Evolutionary conservation across 2,329 filamentous ascomycete genomes (phyloP).

Genomic region (Cryoendolithus antarcticus): DNA sequence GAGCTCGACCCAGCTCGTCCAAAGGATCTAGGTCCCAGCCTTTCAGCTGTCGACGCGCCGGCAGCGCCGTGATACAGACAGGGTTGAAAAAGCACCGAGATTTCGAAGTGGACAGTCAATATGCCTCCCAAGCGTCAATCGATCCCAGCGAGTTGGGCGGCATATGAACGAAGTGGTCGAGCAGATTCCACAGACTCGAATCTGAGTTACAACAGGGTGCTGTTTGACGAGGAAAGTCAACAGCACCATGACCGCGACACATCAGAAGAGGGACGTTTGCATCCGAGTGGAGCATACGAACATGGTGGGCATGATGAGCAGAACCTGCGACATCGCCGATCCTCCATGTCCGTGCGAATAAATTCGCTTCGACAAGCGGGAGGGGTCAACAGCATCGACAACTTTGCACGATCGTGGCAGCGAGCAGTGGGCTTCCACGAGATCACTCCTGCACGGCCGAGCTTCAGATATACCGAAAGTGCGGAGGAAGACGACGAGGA

Average conservation of each 20-base stretch:
- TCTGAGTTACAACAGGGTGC: constrained; percentile 12
- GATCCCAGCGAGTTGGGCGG: constrained; percentile 33
- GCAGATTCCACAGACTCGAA: constrained; percentile 29
- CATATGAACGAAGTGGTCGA: constrained; percentile 31
- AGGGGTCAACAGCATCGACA: constrained; percentile 86
- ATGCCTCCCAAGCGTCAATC: constrained; percentile 19
- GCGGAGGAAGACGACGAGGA: constrained; percentile 40
- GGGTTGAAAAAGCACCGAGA: no score
- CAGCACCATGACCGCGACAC: constrained; percentile 11
- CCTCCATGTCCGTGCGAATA: constrained; percentile 39
- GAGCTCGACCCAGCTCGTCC: no score
- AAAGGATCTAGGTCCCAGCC: no score
- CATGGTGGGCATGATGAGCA: constrained; percentile 9
- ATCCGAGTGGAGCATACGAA: constrained; percentile 3
- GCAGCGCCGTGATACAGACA: no score
- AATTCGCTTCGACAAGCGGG: constrained; percentile 55
- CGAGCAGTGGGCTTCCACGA: constrained; percentile 80
- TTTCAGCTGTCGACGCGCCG: no score
- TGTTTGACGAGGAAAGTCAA: constrained; percentile 18
- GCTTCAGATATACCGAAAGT: constrained; percentile 47
- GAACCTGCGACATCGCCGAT: constrained; percentile 28
- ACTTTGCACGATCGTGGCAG: constrained; percentile 86
- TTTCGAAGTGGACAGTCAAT: background rate
- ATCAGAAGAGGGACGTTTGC: constrained; percentile 5
- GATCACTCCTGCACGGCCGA: constrained; percentile 66